phyloP scores from a whole-genome alignment of 768 basidiomycete genomes.

The Russula compacta region DNA sequence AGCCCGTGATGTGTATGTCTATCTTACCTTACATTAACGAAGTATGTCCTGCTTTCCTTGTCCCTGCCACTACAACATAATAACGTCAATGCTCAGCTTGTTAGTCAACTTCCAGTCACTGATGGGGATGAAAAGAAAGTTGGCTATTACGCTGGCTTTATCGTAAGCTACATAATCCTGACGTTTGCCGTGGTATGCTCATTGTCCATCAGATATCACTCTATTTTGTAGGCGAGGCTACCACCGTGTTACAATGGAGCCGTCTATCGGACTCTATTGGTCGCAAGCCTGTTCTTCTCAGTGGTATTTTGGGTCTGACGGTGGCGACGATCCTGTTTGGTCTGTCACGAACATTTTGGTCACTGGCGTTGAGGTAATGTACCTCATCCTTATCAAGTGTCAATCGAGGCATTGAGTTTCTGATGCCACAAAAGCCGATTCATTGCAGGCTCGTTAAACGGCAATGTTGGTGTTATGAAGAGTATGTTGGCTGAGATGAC shows the following conservation, averaged over 20 bases:
- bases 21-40: not conserved
- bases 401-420: not conserved
- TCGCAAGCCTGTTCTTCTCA: conserved; percentile 40
- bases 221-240: conserved; percentile 38
- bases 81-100: not conserved
- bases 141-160: not conserved
- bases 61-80: not conserved
- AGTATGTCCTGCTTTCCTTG: not conserved
- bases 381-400: not conserved
- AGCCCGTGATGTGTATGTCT: not conserved
- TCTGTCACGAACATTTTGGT: conserved; percentile 28
- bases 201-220: conserved; percentile 32
- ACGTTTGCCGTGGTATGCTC: not conserved
- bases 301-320: conserved; percentile 27
- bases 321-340: conserved; percentile 30
- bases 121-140: not conserved
- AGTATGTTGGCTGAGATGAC: conserved; percentile 51
- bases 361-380: conserved; percentile 24
- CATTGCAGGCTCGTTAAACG: conserved; percentile 3
- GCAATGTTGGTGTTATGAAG: conserved; percentile 1
- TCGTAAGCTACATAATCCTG: not conserved
- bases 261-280: conserved; percentile 39
- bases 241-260: conserved; percentile 40
- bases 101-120: not conserved
- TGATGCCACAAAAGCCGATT: not conserved